phyloP scores from a whole-genome alignment of 2,329 filamentous ascomycete genomes.

The Beauveria brongniartii region DNA sequence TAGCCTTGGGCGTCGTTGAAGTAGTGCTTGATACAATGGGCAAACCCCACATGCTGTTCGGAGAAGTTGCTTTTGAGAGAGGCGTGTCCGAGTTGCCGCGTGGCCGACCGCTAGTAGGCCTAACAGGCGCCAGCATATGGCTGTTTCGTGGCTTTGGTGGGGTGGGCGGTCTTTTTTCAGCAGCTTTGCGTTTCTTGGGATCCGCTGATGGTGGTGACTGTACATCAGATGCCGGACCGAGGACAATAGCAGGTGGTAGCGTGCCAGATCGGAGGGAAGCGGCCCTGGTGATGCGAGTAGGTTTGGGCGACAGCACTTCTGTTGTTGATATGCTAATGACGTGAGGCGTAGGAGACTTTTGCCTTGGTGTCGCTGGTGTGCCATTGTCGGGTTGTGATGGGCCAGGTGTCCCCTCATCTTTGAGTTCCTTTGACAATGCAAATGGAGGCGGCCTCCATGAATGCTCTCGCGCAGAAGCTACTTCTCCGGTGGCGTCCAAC shows the following conservation, averaged over 20 bases:
- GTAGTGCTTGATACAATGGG: constrained; percentile 11
- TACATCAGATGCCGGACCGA: constrained; percentile 15
- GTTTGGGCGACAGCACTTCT: constrained; percentile 25
- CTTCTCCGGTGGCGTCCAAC: background rate
- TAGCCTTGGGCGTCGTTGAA: constrained; percentile 5
- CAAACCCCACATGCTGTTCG: constrained; percentile 8
- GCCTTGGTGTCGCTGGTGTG: background rate
- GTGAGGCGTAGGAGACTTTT: constrained; percentile 14
- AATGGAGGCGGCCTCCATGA: background rate
- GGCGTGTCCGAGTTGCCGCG: constrained; percentile 13
- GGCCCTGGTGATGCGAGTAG: constrained; percentile 22
- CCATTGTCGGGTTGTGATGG: background rate
- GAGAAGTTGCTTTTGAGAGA: constrained; percentile 6
- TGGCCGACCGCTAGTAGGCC: constrained; percentile 4
- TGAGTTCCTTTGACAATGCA: background rate
- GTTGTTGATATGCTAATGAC: constrained; percentile 15
- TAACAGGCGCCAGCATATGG: constrained; percentile 13
- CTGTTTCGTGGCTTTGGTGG: constrained; percentile 28
- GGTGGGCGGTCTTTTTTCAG: constrained; percentile 22
- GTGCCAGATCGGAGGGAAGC: constrained; percentile 22
- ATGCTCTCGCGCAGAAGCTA: background rate
- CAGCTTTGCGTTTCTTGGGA: constrained; percentile 20
- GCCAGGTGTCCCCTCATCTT: background rate
- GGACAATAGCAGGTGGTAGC: constrained; percentile 20
- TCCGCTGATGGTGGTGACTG: constrained; percentile 20